Evolutionary conservation across 2,329 filamentous ascomycete genomes (phyloP).

Genomic region (Colletotrichum destructivum): DNA sequence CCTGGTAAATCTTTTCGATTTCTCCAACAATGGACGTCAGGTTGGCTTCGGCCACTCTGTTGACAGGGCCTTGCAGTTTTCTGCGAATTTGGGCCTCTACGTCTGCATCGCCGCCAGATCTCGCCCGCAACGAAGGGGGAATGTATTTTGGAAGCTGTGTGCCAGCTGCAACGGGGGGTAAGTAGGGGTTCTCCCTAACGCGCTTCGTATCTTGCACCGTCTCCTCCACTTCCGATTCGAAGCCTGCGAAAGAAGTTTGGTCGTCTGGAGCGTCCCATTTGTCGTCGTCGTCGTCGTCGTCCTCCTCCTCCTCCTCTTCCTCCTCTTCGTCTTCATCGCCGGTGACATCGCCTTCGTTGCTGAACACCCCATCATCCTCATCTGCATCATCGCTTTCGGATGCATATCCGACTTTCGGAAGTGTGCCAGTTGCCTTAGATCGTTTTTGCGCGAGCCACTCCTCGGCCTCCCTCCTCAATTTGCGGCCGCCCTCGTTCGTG

Average conservation of each 20-base stretch:
- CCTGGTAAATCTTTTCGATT: constrained; percentile 86
- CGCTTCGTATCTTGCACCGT: constrained; percentile 58
- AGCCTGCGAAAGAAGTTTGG: constrained; percentile 57
- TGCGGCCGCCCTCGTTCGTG: constrained; percentile 61
- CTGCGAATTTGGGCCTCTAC: constrained; percentile 78
- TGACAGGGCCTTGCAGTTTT: constrained; percentile 90
- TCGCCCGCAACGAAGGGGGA: constrained; percentile 84
- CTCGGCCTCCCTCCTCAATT: constrained; percentile 71
- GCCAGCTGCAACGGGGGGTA: constrained; percentile 74
- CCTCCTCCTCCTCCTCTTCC: constrained; percentile 48
- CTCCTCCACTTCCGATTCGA: constrained; percentile 53
- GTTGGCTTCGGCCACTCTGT: constrained; percentile 93
- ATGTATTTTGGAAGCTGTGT: constrained; percentile 80
- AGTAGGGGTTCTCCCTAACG: constrained; percentile 87
- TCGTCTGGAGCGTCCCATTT: constrained; percentile 51
- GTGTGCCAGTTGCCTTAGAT: constrained; percentile 57
- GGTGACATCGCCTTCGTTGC: constrained; percentile 44
- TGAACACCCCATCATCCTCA: constrained; percentile 45
- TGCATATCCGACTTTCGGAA: neutral
- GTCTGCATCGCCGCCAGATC: constrained; percentile 76
- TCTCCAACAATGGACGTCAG: constrained; percentile 87
- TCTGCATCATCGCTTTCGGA: constrained; percentile 45
- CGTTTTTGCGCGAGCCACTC: constrained; percentile 74
- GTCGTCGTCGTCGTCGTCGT: constrained; percentile 46
- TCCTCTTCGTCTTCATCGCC: neutral